Conservation (phyloP, 495 filamentous ascomycete species). For the Trypethelium eluteriae region DNA sequence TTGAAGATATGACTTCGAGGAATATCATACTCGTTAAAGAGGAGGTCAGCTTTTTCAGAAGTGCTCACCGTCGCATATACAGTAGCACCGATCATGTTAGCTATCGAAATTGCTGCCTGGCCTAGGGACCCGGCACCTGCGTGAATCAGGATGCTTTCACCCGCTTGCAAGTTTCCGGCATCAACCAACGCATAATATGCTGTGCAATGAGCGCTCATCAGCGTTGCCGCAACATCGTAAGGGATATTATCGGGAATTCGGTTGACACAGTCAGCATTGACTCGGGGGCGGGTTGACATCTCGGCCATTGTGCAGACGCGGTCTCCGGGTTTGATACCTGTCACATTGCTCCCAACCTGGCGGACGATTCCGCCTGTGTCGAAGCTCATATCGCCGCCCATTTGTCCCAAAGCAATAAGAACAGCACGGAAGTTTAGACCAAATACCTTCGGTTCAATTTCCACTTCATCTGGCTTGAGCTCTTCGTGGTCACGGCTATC, state of each 20-base stretch:
- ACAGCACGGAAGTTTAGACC: slow-evolving; percentile 15
- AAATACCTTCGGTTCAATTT: slow-evolving; percentile 14
- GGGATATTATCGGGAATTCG: neutral
- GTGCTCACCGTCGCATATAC: slow-evolving; percentile 44
- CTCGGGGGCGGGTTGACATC: neutral
- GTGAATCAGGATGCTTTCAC: slow-evolving; percentile 46
- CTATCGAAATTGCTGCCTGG: slow-evolving; percentile 43
- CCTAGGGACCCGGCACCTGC: slow-evolving; percentile 43
- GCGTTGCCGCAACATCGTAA: neutral
- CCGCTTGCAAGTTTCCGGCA: slow-evolving; percentile 30
- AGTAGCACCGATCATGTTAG: slow-evolving; percentile 31
- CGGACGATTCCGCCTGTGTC: slow-evolving; percentile 1
- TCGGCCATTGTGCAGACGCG: slow-evolving; percentile 20
- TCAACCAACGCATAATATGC: slow-evolving; percentile 38
- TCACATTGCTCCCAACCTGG: slow-evolving; percentile 23
- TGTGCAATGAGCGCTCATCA: slow-evolving; percentile 33
- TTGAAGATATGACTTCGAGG: slow-evolving; percentile 37
- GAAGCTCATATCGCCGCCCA: neutral
- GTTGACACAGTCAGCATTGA: neutral
- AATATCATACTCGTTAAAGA: slow-evolving; percentile 25
- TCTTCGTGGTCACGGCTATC: neutral
- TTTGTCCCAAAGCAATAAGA: slow-evolving; percentile 8
- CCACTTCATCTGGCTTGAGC: slow-evolving; percentile 13
- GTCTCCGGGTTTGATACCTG: slow-evolving; percentile 30
- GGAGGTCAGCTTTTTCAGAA: neutral